phyloP scores from a whole-genome alignment of 108 stramenopile genomes.

The Fragilaria crotonensis region DNA sequence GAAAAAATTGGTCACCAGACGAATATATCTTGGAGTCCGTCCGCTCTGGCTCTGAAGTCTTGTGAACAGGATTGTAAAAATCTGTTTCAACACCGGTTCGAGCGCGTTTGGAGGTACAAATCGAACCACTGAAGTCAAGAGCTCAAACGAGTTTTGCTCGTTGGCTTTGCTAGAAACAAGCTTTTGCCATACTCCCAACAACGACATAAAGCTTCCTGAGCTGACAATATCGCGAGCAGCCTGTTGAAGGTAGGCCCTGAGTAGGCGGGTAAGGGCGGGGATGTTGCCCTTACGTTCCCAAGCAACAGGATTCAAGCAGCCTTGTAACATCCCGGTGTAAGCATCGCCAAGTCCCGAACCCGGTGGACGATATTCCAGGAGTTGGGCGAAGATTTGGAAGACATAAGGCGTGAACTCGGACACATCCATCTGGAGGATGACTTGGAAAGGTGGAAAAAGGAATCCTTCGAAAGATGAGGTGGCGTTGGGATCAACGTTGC shows the following conservation, averaged over 20 bases:
- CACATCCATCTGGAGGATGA: conserved; percentile 88
- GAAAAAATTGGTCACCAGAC: conserved; percentile 51
- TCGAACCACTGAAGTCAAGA: conserved; percentile 57
- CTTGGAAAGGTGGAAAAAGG: conserved; percentile 91
- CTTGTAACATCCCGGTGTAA: conserved; percentile 77
- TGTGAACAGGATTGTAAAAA: conserved; percentile 64
- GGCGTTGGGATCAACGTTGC: conserved; percentile 54
- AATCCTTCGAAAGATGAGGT: conserved; percentile 73
- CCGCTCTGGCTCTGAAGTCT: conserved; percentile 55
- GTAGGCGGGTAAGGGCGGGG: conserved; percentile 85
- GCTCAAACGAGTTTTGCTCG: conserved; percentile 67
- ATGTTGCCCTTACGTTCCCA: conserved; percentile 94
- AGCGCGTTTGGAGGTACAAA: conserved; percentile 49
- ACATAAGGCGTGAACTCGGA: conserved; percentile 96
- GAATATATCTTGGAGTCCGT: conserved; percentile 42
- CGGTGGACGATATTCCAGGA: conserved; percentile 77
- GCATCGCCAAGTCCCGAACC: conserved; percentile 67
- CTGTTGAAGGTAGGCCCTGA: conserved; percentile 83
- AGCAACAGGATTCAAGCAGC: conserved; percentile 72
- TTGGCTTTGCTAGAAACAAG: conserved; percentile 68
- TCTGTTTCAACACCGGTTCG: conserved; percentile 37
- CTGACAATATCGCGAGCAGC: conserved; percentile 57
- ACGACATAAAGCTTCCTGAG: conserved; percentile 25
- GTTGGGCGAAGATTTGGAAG: conserved; percentile 94
- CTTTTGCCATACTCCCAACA: conserved; percentile 86